These are phyloP conservation scores for Iris pallida DNA, from an alignment of 116 monocot species.

Conservation along the genomic window DNA sequence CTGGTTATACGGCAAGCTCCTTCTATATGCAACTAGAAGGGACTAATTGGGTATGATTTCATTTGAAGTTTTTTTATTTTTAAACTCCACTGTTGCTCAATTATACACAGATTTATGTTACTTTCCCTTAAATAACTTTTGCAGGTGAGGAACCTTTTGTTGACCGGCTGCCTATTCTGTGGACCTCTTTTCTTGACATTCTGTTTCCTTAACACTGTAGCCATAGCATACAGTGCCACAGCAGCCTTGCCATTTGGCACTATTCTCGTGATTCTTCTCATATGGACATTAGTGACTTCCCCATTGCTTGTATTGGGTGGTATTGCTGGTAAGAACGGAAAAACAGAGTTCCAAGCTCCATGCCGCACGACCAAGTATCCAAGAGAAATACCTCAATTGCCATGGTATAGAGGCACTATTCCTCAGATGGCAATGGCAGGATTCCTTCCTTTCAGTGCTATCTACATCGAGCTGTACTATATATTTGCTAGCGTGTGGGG, in stretches of 20 bases:
- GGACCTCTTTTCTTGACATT: conserved; percentile 37
- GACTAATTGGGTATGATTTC: conserved; percentile 37
- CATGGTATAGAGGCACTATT: conserved; percentile 51
- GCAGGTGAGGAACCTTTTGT: conserved; percentile 32
- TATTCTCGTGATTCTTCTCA: conserved; percentile 29
- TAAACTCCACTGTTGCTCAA: background rate
- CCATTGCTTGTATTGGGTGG: conserved; percentile 42
- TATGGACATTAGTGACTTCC: conserved; percentile 31
- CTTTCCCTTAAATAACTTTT: background rate
- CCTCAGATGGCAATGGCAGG: conserved; percentile 58
- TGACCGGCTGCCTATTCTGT: conserved; percentile 34
- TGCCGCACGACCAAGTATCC: conserved; percentile 65
- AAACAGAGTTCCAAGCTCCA: conserved; percentile 57
- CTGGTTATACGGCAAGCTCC: conserved; percentile 54
- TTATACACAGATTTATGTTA: background rate
- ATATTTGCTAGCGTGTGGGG: conserved; percentile 74
- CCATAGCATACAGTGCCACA: conserved; percentile 30
- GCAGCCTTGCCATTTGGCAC: conserved; percentile 38
- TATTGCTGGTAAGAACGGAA: conserved; percentile 42
- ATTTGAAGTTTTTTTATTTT: conserved; percentile 12
- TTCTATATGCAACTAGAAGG: conserved; percentile 61
- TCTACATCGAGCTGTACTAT: conserved; percentile 64
- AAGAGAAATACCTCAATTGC: conserved; percentile 55
- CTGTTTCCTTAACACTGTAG: conserved; percentile 39
- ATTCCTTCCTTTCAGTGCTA: conserved; percentile 52